Evolutionary conservation across 768 basidiomycete genomes (phyloP).

Genomic region (Leccinum longicurvipes): DNA sequence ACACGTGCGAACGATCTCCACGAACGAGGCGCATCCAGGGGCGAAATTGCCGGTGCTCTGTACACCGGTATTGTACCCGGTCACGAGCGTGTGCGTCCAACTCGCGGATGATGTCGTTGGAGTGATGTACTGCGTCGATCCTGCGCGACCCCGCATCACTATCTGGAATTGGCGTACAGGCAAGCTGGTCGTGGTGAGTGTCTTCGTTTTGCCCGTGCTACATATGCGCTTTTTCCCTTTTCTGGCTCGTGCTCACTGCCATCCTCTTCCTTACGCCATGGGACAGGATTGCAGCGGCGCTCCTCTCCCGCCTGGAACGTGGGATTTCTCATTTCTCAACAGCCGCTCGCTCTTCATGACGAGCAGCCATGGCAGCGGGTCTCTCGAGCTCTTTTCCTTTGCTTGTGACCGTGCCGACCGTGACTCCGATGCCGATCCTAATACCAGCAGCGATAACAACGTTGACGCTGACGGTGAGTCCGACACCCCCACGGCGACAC

Average conservation of each 20-base stretch:
- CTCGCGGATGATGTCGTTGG: constrained; percentile 54
- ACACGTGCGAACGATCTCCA: constrained; percentile 44
- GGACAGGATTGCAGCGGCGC: constrained; percentile 28
- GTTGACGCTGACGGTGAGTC: not conserved
- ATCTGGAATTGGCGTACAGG: constrained; percentile 54
- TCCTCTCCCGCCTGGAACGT: constrained; percentile 27
- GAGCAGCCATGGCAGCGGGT: constrained; percentile 29
- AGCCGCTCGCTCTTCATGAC: constrained; percentile 44
- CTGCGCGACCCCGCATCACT: constrained; percentile 23
- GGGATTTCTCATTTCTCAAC: constrained; percentile 49
- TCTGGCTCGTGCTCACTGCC: not conserved
- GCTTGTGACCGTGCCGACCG: constrained; percentile 5
- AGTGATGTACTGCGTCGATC: constrained; percentile 38
- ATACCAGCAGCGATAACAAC: not conserved
- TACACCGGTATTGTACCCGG: constrained; percentile 20
- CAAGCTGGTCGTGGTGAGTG: constrained; percentile 39
- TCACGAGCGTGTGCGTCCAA: constrained; percentile 41
- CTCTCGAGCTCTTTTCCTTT: constrained; percentile 45
- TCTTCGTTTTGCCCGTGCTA: too few relatives aligned
- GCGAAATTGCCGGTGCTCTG: constrained; percentile 33
- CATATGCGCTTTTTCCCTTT: not conserved
- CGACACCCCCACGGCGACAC: not conserved
- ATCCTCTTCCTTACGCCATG: not conserved
- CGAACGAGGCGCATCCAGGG: constrained; percentile 39
- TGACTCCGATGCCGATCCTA: not conserved